Percentiles rank a stretch among this genome's conserved stretches.
Evolutionary conservation across 176 grass and related monocot species (phyloP).

Genomic region (Coix lacrymajobi): DNA sequence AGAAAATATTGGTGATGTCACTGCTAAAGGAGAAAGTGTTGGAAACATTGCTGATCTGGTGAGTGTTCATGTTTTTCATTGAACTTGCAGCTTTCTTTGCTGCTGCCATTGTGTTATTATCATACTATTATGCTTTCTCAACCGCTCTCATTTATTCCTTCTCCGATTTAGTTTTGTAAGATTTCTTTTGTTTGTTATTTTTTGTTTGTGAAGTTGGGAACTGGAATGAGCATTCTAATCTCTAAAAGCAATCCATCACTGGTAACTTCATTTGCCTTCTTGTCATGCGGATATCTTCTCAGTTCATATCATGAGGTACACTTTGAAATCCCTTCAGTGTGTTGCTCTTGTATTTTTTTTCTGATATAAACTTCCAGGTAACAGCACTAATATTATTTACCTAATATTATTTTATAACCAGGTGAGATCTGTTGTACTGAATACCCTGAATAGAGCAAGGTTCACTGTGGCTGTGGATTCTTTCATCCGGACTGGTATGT

Average conservation of each 20-base stretch:
- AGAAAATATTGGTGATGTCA: constrained; percentile 87
- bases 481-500: constrained; percentile 92
- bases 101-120: not conserved
- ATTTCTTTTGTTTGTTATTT: not conserved
- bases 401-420: constrained; percentile 40
- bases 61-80: constrained; percentile 15
- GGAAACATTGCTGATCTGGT: constrained; percentile 86
- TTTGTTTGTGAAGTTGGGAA: constrained; percentile 71
- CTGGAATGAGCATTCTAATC: constrained; percentile 92
- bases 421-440: constrained; percentile 95
- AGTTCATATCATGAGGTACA: constrained; percentile 97
- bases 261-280: constrained; percentile 75
- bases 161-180: not conserved
- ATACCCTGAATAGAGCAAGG: constrained; percentile 91
- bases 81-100: not conserved
- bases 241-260: constrained; percentile 93
- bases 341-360: not conserved
- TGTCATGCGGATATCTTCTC: constrained; percentile 89
- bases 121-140: not conserved
- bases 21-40: constrained; percentile 92
- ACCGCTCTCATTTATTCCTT: not conserved
- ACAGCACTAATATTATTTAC: constrained; percentile 18
- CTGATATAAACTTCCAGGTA: constrained; percentile 3
- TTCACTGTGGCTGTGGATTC: constrained; percentile 98
- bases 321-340: constrained; percentile 9